Base-by-base conservation (phyloP, 768 basidiomycete species). In the Boletus subparvulus region DNA sequence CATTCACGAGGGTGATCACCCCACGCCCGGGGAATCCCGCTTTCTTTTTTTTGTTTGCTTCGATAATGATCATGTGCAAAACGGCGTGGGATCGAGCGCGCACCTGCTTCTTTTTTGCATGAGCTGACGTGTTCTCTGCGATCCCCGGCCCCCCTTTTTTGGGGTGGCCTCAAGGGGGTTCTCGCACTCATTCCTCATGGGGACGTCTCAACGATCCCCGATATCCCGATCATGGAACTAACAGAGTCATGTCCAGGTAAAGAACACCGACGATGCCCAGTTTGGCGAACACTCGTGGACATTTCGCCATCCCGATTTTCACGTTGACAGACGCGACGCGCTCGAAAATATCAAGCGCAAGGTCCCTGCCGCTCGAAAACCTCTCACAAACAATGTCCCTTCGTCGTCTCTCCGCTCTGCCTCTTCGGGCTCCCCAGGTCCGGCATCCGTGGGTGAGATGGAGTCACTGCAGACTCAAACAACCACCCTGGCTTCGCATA, bases 221-320 rank as follows among this genome's bases (percentile, higher is more conserved):
- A 6, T 10, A 9, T 55, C 51, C 58, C 51, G 42, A 24, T 46
- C 12, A 16, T 24, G 7, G 26, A 39, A 10, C 44, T 60, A 39
- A 60, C 52, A 3, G 17, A 33, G 2, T n/a, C 54, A 4, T 12
- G 12, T 55, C 46, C 56, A 78, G 79, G 85, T 94, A 61, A 95
- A 94, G 73, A 92, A 90, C 65, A 86, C 85, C 3, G 93, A 94
- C 61, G 92, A 92, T 63, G 78, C 83, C 68, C 83, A 85, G 60
- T 92, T 80, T 55, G 83, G 83, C 54, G 83, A 84, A 60, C 82
- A 84, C 59, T 69, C 76, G 37, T 81, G 80, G 80, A 82, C 78
- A 1, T 81, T 81, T 59, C 75, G 77, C n/a, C 80, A 81, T 51
- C 80, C 80, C 17, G 80, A 80, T 59, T 81, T 80, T 58, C 80